A percentile compares a stretch with the other conserved stretches of the same genome.
These are phyloP conservation scores for Artomyces pyxidatus DNA, from an alignment of 768 basidiomycete species.

Conservation along the genomic window DNA sequence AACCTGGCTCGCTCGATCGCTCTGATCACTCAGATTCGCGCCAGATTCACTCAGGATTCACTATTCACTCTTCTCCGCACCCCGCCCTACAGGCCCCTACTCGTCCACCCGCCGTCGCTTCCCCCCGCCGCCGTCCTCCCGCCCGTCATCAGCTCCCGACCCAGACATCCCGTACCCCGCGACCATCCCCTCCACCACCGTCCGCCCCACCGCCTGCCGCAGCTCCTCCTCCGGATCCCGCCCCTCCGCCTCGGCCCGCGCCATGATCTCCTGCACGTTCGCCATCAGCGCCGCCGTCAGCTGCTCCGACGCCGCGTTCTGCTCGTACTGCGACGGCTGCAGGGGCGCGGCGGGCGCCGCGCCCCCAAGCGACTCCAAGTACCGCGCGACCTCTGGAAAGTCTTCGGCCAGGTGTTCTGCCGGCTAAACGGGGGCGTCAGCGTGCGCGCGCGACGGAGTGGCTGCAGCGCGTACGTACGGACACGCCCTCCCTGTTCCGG, in stretches of 20 bases:
- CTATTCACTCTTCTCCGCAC: too few species aligned
- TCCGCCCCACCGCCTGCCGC: slow-evolving; percentile 48
- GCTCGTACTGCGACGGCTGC: slow-evolving; percentile 54
- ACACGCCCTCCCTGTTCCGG: slow-evolving; percentile 65
- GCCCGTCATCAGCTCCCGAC: slow-evolving; percentile 6
- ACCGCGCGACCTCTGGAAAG: slow-evolving; percentile 58
- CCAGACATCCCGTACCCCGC: slow-evolving; percentile 49
- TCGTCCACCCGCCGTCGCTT: slow-evolving; percentile 10
- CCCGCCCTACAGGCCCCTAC: too few species aligned
- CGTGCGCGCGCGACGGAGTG: not conserved
- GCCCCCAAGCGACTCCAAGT: slow-evolving; percentile 35
- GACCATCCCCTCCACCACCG: slow-evolving; percentile 59
- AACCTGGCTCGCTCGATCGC: too few species aligned
- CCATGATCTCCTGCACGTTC: slow-evolving; percentile 61
- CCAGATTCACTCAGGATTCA: too few species aligned
- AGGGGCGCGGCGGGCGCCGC: slow-evolving; percentile 2
- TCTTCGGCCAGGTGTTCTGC: slow-evolving; percentile 65
- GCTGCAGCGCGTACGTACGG: slow-evolving; percentile 40
- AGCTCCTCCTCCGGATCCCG: slow-evolving; percentile 55
- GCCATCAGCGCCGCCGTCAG: slow-evolving; percentile 62
- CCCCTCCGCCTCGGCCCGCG: slow-evolving; percentile 46
- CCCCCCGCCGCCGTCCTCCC: not conserved
- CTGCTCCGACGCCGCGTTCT: slow-evolving; percentile 60
- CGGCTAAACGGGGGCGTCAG: slow-evolving; percentile 37
- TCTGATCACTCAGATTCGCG: too few species aligned